These are phyloP conservation scores for Yamadazyma taylorii DNA, from an alignment of 1,139 yeast genomes.

Conservation along the genomic window DNA sequence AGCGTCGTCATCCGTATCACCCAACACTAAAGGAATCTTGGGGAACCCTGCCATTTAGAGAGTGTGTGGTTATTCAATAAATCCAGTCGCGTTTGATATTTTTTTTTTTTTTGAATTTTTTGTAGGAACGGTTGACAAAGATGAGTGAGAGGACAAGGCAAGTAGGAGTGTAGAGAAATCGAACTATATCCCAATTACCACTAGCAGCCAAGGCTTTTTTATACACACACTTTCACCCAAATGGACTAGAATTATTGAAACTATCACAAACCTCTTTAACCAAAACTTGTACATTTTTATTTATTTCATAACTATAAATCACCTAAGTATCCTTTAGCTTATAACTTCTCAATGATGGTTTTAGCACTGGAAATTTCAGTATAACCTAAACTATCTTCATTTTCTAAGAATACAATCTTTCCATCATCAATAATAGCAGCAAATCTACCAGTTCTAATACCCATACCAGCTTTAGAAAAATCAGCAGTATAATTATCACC, in stretches of 20 bases:
- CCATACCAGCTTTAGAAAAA: slow-evolving; percentile 56
- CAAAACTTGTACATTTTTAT: background rate
- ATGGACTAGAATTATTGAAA: too few relatives aligned
- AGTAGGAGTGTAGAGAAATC: too few relatives aligned
- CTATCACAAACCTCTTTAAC: too few relatives aligned
- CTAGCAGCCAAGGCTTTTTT: too few relatives aligned
- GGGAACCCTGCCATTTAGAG: slow-evolving; percentile 33
- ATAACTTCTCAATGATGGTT: slow-evolving; percentile 41
- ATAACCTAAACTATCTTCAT: slow-evolving; percentile 60
- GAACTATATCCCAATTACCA: too few relatives aligned
- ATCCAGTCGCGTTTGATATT: slow-evolving; percentile 8
- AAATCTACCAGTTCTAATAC: slow-evolving; percentile 69
- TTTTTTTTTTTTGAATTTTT: too few relatives aligned
- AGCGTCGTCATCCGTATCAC: slow-evolving; percentile 46
- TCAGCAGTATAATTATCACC: slow-evolving; percentile 56
- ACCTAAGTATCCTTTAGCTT: too few relatives aligned
- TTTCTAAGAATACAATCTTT: slow-evolving; percentile 60
- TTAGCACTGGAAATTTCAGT: slow-evolving; percentile 61
- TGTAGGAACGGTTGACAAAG: too few relatives aligned
- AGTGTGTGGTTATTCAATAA: background rate
- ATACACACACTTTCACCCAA: too few relatives aligned
- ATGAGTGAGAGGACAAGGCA: too few relatives aligned
- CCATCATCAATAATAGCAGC: slow-evolving; percentile 68
- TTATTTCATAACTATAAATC: too few relatives aligned
- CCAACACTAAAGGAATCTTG: slow-evolving; percentile 35